Evolutionary conservation across 495 filamentous ascomycete genomes (phyloP), one percentile per base, ranked within the genome.

Genomic region (Jackrogersella minutella): DNA sequence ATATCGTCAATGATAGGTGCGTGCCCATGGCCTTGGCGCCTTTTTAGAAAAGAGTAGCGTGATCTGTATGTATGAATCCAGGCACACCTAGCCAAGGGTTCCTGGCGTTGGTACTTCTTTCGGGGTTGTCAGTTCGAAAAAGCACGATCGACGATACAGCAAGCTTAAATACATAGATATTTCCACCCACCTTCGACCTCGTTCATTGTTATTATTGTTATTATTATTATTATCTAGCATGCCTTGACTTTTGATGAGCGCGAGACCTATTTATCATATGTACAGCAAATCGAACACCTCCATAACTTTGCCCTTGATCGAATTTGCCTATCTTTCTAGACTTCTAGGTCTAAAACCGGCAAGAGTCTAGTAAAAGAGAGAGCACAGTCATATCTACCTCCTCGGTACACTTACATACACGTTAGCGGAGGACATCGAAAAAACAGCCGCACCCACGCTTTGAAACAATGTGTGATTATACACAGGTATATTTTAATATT

Each of bases 391-490:
- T 26, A n/a, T n/a, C n/a, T n/a, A n/a, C n/a, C n/a, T n/a, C 39
- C 11, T 13, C 10, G n/a, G 37, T 36, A 56, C 41, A 50, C 54
- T 60, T 56, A 43, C 41, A 53, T 7, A 16, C 39, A n/a, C n/a
- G n/a, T n/a, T 26, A 30, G 14, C 31, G 22, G 24, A 54, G 13
- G 39, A 56, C 3, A 24, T 49, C 26, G 26, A 17, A 40, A 8
- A n/a, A 51, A 55, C 49, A 9, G 11, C 16, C 19, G 9, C 39
- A 24, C 30, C 14, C 11, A 19, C 47, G 14, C 33, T 28, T 30
- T 33, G 50, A n/a, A n/a, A 70, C 52, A 40, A 74, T 74, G 72
- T 74, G 72, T 55, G 72, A 74, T 53, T 74, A 74, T 49, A 70
- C 72, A 10, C 72, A 74, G 65, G 72, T 74, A 70, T n/a, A 57